Base-by-base conservation (phyloP, 345 rosid genomes). In the Conringia planisiliqua region DNA sequence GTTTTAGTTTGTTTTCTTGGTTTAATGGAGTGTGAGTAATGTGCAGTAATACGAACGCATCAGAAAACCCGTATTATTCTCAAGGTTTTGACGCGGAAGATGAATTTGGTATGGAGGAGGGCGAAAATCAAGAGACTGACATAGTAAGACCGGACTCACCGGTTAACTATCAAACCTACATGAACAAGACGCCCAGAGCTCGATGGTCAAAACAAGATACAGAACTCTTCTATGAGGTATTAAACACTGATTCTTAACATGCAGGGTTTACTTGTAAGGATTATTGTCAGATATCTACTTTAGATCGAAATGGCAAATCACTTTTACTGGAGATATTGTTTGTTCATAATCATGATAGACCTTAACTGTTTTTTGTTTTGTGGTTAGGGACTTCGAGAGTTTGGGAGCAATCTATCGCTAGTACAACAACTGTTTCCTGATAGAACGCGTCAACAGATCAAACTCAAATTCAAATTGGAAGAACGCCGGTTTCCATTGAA, bases 201-300 rank as follows among this genome's bases (percentile, higher is more conserved):
- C 81, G 89, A 80, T 93, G 98, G 98, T 86, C 97, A 50, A 93
- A 88, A 56, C 81, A 83, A 78, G 97, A 91, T 40, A 91, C 97
- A 5, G 88, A 89, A 57, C 79, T 86, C 79, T 93, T 91, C 78
- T 91, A 91, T 58, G 88, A 86, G 94, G 97, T 89, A 73, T 38
- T 7, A 62, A 69, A 68, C 51, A 22, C 24, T 22, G 12, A 60
- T 58, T 42, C 51, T 42, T 39, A 4, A 42, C 52, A 42, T 20
- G 42, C n/a, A 6, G 27, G 4, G 20, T 43, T 60, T 5, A 14
- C 17, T 42, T 7, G 14, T 42, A 14, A 11, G n/a, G 43, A 39
- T 11, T 11, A 13, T 40, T 12, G n/a, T 12, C 44, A 40, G 44
- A 40, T 40, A 3, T 40, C 6, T 40, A 40, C 44, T 40, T 39